These are phyloP conservation scores for Ceratocystis papillata DNA, from an alignment of 2,329 filamentous ascomycete genomes.

Conservation along the genomic window DNA sequence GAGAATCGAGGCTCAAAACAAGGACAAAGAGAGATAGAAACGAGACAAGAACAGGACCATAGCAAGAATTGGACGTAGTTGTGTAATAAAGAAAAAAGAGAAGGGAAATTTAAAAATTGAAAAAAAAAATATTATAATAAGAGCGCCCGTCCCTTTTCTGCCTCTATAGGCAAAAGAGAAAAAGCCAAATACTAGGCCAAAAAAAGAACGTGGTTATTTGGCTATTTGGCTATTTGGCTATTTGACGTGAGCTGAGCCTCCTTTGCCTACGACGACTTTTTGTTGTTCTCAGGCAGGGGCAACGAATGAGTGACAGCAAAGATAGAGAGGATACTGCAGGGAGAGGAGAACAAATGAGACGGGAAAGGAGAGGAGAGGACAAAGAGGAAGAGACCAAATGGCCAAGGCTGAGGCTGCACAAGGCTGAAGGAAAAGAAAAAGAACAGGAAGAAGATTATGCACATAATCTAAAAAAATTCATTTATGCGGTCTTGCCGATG, in stretches of 20 bases:
- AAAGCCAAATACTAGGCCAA: conserved; percentile 2
- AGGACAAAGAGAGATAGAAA: not conserved
- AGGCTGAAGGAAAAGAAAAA: too few species aligned
- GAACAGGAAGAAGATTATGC: too few species aligned
- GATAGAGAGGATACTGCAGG: not conserved
- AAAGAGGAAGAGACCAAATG: not conserved
- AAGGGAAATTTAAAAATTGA: not conserved
- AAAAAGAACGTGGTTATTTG: conserved; percentile 5
- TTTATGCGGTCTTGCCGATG: conserved; percentile 8
- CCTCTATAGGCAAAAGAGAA: not conserved
- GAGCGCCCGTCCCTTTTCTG: not conserved
- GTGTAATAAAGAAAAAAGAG: not conserved
- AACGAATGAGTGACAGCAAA: not conserved
- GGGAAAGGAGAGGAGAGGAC: not conserved
- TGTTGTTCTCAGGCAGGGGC: not conserved
- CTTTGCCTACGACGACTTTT: conserved; percentile 4
- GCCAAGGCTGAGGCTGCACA: too few species aligned
- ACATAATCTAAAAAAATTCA: not conserved
- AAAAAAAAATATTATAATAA: not conserved
- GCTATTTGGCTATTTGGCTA: not conserved
- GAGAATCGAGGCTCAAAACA: not conserved
- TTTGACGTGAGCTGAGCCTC: not conserved
- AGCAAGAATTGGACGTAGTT: not conserved
- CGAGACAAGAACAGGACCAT: not conserved
- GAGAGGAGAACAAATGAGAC: not conserved